Base-by-base conservation (phyloP, 371 early-diverging fungal species). In the Cokeromyces recurvatus region DNA sequence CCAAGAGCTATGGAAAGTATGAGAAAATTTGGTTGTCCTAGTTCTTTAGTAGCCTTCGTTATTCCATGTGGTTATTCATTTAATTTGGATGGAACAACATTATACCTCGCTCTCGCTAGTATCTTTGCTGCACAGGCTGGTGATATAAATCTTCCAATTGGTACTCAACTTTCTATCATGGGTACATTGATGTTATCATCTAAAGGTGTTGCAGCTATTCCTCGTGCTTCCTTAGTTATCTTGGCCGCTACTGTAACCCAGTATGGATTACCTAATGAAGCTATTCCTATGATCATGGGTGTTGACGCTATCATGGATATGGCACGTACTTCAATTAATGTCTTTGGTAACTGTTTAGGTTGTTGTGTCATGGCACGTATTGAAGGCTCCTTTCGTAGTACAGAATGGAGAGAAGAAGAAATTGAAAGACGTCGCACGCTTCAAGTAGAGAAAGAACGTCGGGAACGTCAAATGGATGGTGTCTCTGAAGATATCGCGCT, bases 141-240 rank as follows among this genome's bases (percentile, higher is more conserved):
- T 21, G 78, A 79, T 9, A 56, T 86, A 39, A 38, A 63, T 39
- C 67, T 86, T 48, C 37, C 78, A 4, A 39, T 84, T 25, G 70
- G 69, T 22, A 76, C 83, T 32, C 89, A 90, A 55, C 61, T 90
- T 16, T 56, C 79, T 20, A 81, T 86, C 51, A 79, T 90, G 80
- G 55, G 88, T 32, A 78, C 85, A 7, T 65, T 90, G 22, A 85
- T 89, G 79, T 47, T 90, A 21, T 82, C 82, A 27, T 78, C 80
- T 48, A 90, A 90, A 57, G 91, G 91, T 55, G 85, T 90, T 19
- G 91, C 91, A 21, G 91, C 87, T 43, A 54, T 90, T 14, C 88
- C 89, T 0, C 78, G 86, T 37, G 91, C 91, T n/a, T 82, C 83
- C 1, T 68, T 87, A n/a, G 47, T 54, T 22, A 40, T 54, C 12